phyloP scores from a whole-genome alignment of 306 rosid genomes.

The Prunus mira region DNA sequence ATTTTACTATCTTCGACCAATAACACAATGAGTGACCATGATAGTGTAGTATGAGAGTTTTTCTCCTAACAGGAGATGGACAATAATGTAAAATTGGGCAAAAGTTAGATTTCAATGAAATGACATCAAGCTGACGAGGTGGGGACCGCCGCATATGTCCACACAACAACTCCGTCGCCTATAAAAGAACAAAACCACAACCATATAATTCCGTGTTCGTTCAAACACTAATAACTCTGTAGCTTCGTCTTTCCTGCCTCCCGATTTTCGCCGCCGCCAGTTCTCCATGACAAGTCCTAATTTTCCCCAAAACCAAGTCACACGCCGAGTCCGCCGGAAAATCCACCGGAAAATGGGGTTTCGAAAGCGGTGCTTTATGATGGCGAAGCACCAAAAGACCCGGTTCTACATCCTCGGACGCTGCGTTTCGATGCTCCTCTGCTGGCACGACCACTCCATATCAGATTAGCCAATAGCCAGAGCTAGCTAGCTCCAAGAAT shows the following conservation, averaged over 20 bases:
- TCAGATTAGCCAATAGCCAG: conserved; percentile 23
- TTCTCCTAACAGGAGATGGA: background rate
- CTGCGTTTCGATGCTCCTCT: conserved; percentile 56
- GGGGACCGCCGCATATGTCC: background rate
- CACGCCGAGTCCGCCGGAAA: conserved; percentile 1
- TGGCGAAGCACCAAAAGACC: conserved; percentile 58
- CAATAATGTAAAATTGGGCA: background rate
- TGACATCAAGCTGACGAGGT: conserved; percentile 11
- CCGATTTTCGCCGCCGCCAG: conserved; percentile 2
- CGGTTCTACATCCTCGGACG: conserved; percentile 56
- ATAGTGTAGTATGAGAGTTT: no score
- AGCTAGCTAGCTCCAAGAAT: background rate
- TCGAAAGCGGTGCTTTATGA: conserved; percentile 38
- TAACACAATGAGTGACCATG: no score
- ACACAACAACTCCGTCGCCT: background rate
- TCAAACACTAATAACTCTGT: background rate
- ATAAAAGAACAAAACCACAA: background rate
- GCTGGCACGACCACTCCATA: conserved; percentile 54
- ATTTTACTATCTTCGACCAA: rapidly evolving
- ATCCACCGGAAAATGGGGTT: conserved; percentile 29
- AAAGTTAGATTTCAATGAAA: background rate
- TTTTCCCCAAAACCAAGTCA: background rate
- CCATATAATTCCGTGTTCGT: background rate
- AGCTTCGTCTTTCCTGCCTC: background rate
- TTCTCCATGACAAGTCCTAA: conserved; percentile 2